Evolutionary conservation across 352 stramenopile genomes (phyloP).

Genomic region (Hyaloperonospora arabidopsidis): DNA sequence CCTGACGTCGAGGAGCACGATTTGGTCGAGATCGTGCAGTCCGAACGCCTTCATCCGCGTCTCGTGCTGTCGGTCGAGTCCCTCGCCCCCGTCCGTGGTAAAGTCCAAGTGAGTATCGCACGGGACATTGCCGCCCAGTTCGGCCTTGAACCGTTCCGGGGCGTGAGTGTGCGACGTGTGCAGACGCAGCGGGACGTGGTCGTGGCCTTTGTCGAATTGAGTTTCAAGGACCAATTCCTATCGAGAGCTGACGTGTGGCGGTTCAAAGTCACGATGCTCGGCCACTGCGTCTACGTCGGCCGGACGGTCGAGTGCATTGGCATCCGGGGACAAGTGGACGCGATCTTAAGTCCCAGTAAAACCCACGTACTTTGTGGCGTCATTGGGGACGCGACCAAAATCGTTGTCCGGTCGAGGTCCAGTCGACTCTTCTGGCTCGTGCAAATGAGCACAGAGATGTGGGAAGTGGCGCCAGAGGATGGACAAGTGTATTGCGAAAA

Average conservation of each 20-base stretch:
- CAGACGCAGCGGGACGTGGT: slow-evolving; percentile 40
- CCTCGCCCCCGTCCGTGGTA: slow-evolving; percentile 54
- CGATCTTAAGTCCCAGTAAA: slow-evolving; percentile 60
- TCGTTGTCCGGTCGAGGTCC: slow-evolving; percentile 92
- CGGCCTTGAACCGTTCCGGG: slow-evolving; percentile 53
- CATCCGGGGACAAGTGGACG: slow-evolving; percentile 89
- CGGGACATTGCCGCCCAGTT: slow-evolving; percentile 73
- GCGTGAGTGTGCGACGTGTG: slow-evolving; percentile 49
- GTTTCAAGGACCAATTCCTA: slow-evolving; percentile 88
- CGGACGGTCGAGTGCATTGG: slow-evolving; percentile 55
- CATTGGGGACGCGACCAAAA: slow-evolving; percentile 93
- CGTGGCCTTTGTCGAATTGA: slow-evolving; percentile 83
- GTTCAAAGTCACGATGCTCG: slow-evolving; percentile 75
- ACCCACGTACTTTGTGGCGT: slow-evolving; percentile 84
- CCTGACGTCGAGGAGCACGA: slow-evolving; percentile 48
- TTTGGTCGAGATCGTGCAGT: slow-evolving; percentile 54
- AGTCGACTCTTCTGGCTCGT: slow-evolving; percentile 96
- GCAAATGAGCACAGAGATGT: slow-evolving; percentile 94
- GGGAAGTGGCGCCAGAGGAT: slow-evolving; percentile 77
- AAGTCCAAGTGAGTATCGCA: slow-evolving; percentile 69
- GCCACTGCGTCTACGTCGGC: slow-evolving; percentile 70
- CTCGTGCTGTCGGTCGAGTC: slow-evolving; percentile 62
- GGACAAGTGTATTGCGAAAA: slow-evolving; percentile 90
- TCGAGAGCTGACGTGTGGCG: slow-evolving; percentile 86
- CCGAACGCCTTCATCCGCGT: slow-evolving; percentile 45